Evolutionary conservation across 2,329 filamentous ascomycete genomes (phyloP), one percentile per base, ranked within the genome.

Genomic region (Fusarium sp.): DNA sequence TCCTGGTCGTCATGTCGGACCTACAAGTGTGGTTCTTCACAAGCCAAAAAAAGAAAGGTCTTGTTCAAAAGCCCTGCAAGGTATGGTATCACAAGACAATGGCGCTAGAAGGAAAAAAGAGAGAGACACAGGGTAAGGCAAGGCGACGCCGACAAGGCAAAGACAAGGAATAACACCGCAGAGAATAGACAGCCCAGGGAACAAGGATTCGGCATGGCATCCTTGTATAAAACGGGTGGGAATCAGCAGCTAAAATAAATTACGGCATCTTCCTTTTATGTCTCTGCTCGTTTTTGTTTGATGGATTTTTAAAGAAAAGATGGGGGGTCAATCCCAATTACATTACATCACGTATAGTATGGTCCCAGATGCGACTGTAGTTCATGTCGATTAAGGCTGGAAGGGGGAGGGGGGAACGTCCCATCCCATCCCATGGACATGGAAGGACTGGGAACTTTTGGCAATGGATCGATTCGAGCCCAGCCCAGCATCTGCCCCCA

Each of bases 251-350:
- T 54, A 60, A 54, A 65, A 40, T 61, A 66, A 54, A 66, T 52
- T 61, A 66, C 66, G 67, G 63, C 57, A 71, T 73, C 12, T 73
- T 71, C 66, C 71, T 63, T 30, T 69, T 73, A 17, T 68, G 68
- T 58, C 66, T 63, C 20, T 69, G 35, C 33, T 62, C 57, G 68
- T 64, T 68, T 71, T 40, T 38, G 60, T 71, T 73, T 50, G 45
- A 50, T 50, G 45, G 45, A 50, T 50, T 50, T 30, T 30, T 30
- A 7, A 30, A 30, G 27, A 30, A 30, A 30, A 30, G 27, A 30
- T 30, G 27, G 27, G 27, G 27, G 45, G 45, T 50, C 59, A 57
- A 52, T 63, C 40, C 32, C 40, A 60, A 59, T 61, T 37, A 45
- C 58, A 50, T 37, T 57, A 57, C 52, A 54, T 54, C 30, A 32